Evolutionary conservation across 2,329 filamentous ascomycete genomes (phyloP), one percentile per base, ranked within the genome.

Genomic region (Sarocladiaceae sp.): DNA sequence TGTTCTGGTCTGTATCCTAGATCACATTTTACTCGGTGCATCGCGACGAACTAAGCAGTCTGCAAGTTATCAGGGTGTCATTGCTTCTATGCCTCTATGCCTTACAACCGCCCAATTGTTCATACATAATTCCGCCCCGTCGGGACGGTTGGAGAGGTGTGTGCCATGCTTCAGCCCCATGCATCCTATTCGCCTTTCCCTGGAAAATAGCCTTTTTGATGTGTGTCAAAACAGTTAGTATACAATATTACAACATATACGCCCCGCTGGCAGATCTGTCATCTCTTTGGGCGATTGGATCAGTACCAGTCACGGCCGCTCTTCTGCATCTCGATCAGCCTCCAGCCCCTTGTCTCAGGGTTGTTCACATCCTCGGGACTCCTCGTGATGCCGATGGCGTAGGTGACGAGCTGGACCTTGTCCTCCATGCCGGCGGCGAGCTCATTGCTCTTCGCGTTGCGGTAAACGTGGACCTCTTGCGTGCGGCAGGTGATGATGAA

Each of bases 281-380:
- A 24, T 41, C 15, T 16, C 16, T 19, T 4, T 4, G n/a, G n/a
- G n/a, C 23, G 6, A 23, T 18, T 39, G 15, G 27, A 18, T 68
- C 67, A 80, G 54, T 78, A 76, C 65, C 76, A 97, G 69, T 98
- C 93, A 58, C 93, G 81, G 45, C 87, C 91, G 64, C 88, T 94
- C 82, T 98, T 98, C 67, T 98, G 93, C 73, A 98, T 81, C 71
- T 98, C 93, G 60, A 98, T 97, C 64, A 98, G 72, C 58, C 91
- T 83, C 93, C 93, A 98, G 24, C 93, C 93, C 59, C 90, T 79
- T 10, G 93, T 98, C 70, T 98, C 93, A 2, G 89, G 87, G 65
- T 98, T 97, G 72, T 83, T 91, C 54, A 97, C 91, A 55, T 98
- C 93, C 61, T 98, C 93, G 2, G 93, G 83, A 48, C 95, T 82